Evolutionary conservation across 768 basidiomycete species (phyloP).

Genomic region (Lepiota brunneoincarnata): DNA sequence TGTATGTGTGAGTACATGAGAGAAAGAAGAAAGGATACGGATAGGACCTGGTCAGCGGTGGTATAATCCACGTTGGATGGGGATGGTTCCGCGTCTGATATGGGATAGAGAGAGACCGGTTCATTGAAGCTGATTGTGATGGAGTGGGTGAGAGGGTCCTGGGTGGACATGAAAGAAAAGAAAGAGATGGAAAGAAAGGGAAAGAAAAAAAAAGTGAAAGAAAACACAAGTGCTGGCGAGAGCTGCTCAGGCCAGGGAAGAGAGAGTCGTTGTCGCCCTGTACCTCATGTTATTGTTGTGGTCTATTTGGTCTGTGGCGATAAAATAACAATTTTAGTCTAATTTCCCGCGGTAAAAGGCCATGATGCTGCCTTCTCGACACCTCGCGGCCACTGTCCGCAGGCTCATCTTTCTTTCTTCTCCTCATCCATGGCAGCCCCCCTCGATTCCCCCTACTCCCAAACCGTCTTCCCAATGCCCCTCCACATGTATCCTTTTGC

Average conservation of each 20-base stretch:
- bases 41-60: conserved; percentile 28
- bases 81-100: background rate
- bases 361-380: conserved; percentile 9
- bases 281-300: conserved; percentile 38
- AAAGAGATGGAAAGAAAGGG: conserved; percentile 12
- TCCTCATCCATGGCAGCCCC: conserved; percentile 13
- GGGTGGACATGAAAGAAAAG: conserved; percentile 7
- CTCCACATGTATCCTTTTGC: conserved; percentile 75
- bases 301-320: conserved; percentile 30
- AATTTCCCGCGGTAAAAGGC: conserved; percentile 9
- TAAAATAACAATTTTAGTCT: conserved; percentile 6
- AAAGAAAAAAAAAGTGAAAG: conserved; percentile 23
- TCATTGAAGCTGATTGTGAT: conserved; percentile 29
- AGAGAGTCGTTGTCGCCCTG: conserved; percentile 17
- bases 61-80: conserved; percentile 29
- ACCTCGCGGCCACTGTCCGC: conserved; percentile 6
- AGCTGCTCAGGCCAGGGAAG: conserved; percentile 12
- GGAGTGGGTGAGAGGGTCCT: conserved; percentile 10
- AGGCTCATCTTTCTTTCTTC: conserved; percentile 12
- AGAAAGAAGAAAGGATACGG: conserved; percentile 17
- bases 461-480: conserved; percentile 52
- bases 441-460: conserved; percentile 19
- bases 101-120: background rate
- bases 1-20: background rate
- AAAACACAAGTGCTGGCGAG: conserved; percentile 18